Percentiles rank a stretch among this genome's conserved stretches.
Conservation (phyloP, 192 early-diverging fungal species). For the Entomortierella parvispora region DNA sequence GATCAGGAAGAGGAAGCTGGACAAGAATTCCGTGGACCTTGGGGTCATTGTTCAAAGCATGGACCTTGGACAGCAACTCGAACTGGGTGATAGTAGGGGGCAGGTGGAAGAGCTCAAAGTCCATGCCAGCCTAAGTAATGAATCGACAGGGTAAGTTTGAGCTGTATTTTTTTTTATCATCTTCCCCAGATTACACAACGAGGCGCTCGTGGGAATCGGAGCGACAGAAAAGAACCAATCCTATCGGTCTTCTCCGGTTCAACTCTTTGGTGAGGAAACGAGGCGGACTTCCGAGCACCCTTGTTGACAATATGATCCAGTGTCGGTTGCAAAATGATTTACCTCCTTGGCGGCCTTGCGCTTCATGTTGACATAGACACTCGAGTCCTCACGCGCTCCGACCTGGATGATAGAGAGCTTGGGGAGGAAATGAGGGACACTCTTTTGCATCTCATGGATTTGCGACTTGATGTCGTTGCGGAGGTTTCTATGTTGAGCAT, state of each 20-base stretch:
- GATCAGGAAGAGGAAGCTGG: constrained; percentile 92
- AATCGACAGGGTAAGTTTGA: not conserved
- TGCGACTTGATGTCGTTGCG: constrained; percentile 75
- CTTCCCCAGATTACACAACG: no score
- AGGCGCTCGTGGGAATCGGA: not conserved
- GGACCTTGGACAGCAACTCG: constrained; percentile 75
- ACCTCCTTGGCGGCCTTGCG: constrained; percentile 90
- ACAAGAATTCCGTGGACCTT: constrained; percentile 93
- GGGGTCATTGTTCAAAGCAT: constrained; percentile 83
- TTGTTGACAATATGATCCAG: no score
- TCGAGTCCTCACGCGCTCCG: constrained; percentile 93
- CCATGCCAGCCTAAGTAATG: constrained; percentile 41
- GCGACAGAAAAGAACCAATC: not conserved
- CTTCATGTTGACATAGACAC: constrained; percentile 94
- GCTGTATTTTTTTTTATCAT: not conserved
- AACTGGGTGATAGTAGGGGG: constrained; percentile 42
- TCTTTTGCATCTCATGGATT: constrained; percentile 71
- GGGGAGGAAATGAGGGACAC: constrained; percentile 78
- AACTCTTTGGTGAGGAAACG: constrained; percentile 6
- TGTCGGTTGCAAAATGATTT: not conserved
- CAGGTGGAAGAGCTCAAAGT: constrained; percentile 51
- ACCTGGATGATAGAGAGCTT: constrained; percentile 94
- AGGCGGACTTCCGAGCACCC: no score
- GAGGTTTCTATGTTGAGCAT: constrained; percentile 62
- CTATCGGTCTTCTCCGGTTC: not conserved